phyloP scores from a whole-genome alignment of 1,139 yeast genomes.

The Wickerhamomyces sp. region DNA sequence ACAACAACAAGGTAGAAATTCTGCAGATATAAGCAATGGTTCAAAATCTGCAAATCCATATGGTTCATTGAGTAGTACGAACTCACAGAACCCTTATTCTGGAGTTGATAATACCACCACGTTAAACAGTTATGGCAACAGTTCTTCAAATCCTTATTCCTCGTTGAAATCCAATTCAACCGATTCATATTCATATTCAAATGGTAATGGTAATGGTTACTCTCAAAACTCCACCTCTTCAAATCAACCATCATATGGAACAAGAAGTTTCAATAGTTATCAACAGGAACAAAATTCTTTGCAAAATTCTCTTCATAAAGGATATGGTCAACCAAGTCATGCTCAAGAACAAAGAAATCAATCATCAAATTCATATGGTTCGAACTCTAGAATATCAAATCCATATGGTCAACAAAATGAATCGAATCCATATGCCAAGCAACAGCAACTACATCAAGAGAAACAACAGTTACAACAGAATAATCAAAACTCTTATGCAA shows the following conservation, averaged over 20 bases:
- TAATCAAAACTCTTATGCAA: background rate
- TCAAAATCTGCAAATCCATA: background rate
- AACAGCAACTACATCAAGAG: background rate
- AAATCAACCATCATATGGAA: background rate
- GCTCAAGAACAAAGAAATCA: background rate
- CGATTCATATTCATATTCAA: too few relatives aligned
- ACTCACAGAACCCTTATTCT: constrained; percentile 28
- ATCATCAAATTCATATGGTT: background rate
- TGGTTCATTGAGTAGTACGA: constrained; percentile 29
- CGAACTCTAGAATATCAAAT: constrained; percentile 2
- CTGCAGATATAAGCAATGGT: background rate
- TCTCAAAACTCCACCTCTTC: background rate
- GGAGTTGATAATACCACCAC: background rate
- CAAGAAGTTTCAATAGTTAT: background rate
- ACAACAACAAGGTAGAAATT: background rate
- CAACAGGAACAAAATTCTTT: background rate
- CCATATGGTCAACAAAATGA: constrained; percentile 7
- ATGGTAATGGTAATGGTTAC: too few relatives aligned
- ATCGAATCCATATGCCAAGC: background rate
- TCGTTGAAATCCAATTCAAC: constrained; percentile 1
- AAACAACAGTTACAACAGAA: background rate
- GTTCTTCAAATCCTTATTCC: constrained; percentile 8
- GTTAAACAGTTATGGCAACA: background rate
- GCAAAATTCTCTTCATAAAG: background rate
- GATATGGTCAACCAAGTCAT: background rate